Percentiles rank a stretch among this genome's conserved stretches.
Conservation (phyloP, 805 yeast species). For the Maudiozyma barnettii region DNA sequence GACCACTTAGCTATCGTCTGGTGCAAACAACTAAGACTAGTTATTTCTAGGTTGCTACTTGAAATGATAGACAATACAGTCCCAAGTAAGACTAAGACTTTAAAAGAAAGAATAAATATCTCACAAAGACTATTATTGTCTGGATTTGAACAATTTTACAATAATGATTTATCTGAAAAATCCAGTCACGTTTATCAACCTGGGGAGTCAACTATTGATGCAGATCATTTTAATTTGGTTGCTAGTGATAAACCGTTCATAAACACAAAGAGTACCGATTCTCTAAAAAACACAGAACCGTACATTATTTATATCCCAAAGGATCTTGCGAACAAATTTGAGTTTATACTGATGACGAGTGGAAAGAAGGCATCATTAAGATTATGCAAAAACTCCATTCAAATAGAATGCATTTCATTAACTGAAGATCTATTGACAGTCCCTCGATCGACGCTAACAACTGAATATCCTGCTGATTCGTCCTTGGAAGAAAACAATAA, state of each 20-base stretch:
- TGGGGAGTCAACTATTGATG: background rate
- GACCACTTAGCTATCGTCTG: constrained; percentile 94
- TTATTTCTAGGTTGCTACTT: constrained; percentile 48
- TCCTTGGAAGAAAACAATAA: constrained; percentile 40
- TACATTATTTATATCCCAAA: constrained; percentile 3
- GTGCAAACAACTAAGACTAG: constrained; percentile 80
- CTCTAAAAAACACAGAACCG: background rate
- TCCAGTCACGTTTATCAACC: background rate
- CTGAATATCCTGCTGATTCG: constrained; percentile 39
- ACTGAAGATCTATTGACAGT: constrained; percentile 31
- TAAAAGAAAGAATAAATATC: constrained; percentile 48
- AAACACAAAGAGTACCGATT: background rate
- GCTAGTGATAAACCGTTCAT: constrained; percentile 1
- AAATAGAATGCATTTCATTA: constrained; percentile 38
- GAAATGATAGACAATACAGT: constrained; percentile 45
- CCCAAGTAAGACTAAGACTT: constrained; percentile 41
- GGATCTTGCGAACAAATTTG: background rate
- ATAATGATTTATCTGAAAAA: background rate
- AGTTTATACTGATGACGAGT: constrained; percentile 15
- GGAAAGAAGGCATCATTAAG: background rate
- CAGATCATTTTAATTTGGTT: background rate
- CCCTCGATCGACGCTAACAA: constrained; percentile 41
- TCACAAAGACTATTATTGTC: constrained; percentile 40
- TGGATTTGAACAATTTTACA: constrained; percentile 44
- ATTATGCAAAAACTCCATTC: background rate